phyloP scores from a whole-genome alignment of 1,284 basidiomycete species.

The Pseudozyma tsukubaensis region DNA sequence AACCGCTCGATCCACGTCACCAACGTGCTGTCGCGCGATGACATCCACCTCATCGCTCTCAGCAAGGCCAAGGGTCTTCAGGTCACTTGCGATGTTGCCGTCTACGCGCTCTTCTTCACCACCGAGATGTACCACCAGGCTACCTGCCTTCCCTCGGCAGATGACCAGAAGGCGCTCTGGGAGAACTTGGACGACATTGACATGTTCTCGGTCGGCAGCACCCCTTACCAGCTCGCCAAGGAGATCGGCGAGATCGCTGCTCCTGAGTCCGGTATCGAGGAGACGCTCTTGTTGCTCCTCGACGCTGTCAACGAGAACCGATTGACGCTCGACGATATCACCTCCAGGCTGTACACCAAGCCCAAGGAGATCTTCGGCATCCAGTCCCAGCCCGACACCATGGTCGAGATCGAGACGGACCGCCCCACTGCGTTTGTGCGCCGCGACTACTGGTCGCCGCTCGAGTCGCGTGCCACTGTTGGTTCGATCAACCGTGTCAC shows the following conservation, averaged over 20 bases:
- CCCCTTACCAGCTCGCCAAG: slow-evolving; percentile 81
- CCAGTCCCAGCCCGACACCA: slow-evolving; percentile 79
- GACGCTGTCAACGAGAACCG: slow-evolving; percentile 84
- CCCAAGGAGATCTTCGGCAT: slow-evolving; percentile 91
- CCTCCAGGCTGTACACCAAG: slow-evolving; percentile 85
- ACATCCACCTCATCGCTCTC: slow-evolving; percentile 88
- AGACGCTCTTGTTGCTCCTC: slow-evolving; percentile 87
- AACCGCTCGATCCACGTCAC: slow-evolving; percentile 90
- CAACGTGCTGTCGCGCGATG: slow-evolving; percentile 88
- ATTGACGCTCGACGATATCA: slow-evolving; percentile 85
- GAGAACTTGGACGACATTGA: slow-evolving; percentile 86
- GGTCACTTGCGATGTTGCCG: slow-evolving; percentile 94
- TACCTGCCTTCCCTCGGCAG: slow-evolving; percentile 78
- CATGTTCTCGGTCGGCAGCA: slow-evolving; percentile 87
- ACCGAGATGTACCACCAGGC: slow-evolving; percentile 74
- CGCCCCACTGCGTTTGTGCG: slow-evolving; percentile 76
- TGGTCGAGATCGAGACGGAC: slow-evolving; percentile 91
- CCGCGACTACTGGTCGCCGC: slow-evolving; percentile 82
- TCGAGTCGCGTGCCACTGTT: slow-evolving; percentile 76
- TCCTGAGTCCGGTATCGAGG: slow-evolving; percentile 84
- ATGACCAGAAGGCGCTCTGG: slow-evolving; percentile 90
- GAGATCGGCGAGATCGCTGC: slow-evolving; percentile 78
- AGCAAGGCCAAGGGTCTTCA: slow-evolving; percentile 93
- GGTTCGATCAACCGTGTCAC: slow-evolving; percentile 91
- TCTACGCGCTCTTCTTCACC: slow-evolving; percentile 92